Evolutionary conservation across 1,284 basidiomycete genomes (phyloP).

Genomic region (Schizopora paradoxa): DNA sequence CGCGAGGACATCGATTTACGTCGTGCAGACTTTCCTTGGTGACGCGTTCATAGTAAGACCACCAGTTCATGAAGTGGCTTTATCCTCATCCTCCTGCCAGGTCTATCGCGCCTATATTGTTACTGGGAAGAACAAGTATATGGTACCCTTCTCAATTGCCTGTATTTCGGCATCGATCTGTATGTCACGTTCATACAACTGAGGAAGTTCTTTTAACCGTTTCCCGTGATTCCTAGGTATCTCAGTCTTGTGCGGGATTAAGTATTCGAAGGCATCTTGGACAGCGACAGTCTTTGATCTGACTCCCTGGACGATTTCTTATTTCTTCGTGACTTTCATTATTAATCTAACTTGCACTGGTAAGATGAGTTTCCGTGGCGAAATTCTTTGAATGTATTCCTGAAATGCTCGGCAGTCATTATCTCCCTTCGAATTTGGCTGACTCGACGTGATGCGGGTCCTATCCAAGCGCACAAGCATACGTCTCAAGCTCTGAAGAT

Average conservation of each 20-base stretch:
- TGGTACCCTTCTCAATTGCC: neutral
- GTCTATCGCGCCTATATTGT: constrained; percentile 1
- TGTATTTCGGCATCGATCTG: neutral
- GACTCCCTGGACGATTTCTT: neutral
- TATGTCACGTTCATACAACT: neutral
- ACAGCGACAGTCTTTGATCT: neutral
- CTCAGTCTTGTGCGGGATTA: neutral
- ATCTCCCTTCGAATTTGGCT: too few relatives aligned
- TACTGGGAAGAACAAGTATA: neutral
- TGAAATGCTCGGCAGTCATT: too few relatives aligned
- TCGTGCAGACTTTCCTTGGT: neutral
- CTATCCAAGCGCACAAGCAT: too few relatives aligned
- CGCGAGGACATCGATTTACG: neutral
- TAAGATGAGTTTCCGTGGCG: too few relatives aligned
- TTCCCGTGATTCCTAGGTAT: neutral
- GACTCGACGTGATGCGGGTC: too few relatives aligned
- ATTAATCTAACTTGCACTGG: neutral
- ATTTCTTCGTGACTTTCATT: neutral
- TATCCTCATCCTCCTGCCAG: neutral
- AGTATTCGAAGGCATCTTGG: neutral
- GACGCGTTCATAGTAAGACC: neutral
- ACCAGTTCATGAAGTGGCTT: too few relatives aligned
- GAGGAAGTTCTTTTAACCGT: neutral
- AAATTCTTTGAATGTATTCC: too few relatives aligned
- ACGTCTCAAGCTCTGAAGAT: neutral